Evolutionary conservation across 306 rosid species (phyloP), one percentile per base, ranked within the genome.

Genomic region (Morella rubra): DNA sequence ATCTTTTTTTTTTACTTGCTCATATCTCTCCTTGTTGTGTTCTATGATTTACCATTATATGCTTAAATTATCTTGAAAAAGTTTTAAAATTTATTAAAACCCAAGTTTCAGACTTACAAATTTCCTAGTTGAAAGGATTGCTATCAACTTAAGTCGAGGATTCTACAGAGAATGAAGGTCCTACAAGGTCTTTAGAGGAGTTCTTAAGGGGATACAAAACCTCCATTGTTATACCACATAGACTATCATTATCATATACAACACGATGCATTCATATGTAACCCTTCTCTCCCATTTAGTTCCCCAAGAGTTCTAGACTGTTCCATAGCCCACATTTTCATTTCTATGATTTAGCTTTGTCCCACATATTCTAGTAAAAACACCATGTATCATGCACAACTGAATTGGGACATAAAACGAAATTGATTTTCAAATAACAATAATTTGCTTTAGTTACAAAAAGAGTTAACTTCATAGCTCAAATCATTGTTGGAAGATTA

Each of bases 261-360:
- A 71, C 87, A 7, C 96, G 81, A 59, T 87, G 55, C 87, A 95
- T 83, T 76, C 99, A 83, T 37, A 95, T 82, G 86, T 88, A 95
- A 16, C 99, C 99, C 12, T 84, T 71, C 78, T 95, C 99, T 65
- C 97, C 97, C 99, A 95, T 74, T 81, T 86, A 0, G 81, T 3
- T 54, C 97, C 99, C 99, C 99, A 95, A 0, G 99, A 95, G 42
- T 95, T 95, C 67, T 85, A 79, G 0, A 93, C 81, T 65, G 84
- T 78, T 80, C 99, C 97, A 41, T 95, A 95, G 0, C 97, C 99
- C 27, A 95, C 95, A 13, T 84, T 75, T 24, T 86, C 97, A 12
- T 92, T 97, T 32, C 96, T 97, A 42, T 95, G 97, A 70, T 95
- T 68, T 37, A 95, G 87, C 69, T 87, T 84, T 8, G 85, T 92